Conservation (phyloP, 148 eudicot genomes). For the Drosera capensis region DNA sequence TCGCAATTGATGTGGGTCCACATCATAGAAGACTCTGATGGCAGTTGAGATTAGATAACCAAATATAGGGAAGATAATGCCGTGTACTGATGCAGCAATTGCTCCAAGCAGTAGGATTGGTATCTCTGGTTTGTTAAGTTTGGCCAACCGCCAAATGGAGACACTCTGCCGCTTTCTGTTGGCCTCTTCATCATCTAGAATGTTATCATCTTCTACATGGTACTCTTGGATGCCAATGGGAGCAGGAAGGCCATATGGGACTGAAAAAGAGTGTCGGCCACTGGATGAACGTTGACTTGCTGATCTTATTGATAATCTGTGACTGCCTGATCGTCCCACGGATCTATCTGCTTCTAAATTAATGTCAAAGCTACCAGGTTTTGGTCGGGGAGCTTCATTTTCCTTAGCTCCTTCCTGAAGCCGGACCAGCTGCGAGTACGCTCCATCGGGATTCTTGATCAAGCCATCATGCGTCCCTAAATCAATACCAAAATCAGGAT, state of each 20-base stretch:
- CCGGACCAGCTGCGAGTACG: conserved; percentile 55
- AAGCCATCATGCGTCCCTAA: conserved; percentile 58
- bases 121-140: conserved; percentile 57
- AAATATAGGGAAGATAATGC: conserved; percentile 51
- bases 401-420: conserved; percentile 47
- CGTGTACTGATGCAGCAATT: conserved; percentile 44
- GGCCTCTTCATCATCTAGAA: conserved; percentile 5
- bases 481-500: too few relatives aligned
- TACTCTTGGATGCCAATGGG: conserved; percentile 22
- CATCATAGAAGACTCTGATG: conserved; percentile 49
- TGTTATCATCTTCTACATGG: conserved; percentile 7
- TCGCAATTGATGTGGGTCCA: conserved; percentile 22
- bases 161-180: conserved; percentile 13
- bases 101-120: conserved; percentile 47
- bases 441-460: conserved; percentile 50
- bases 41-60: conserved; percentile 50
- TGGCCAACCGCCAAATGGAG: conserved; percentile 33
- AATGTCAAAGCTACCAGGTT: conserved; percentile 8
- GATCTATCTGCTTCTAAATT: conserved; percentile 12
- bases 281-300: conserved; percentile 44
- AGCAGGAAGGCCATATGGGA: conserved; percentile 19
- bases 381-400: conserved; percentile 18
- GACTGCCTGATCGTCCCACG: conserved; percentile 32
- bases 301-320: conserved; percentile 34
- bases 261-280: conserved; percentile 24